Evolutionary conservation across 2,329 filamentous ascomycete genomes (phyloP).

Genomic region (Lachnellula arida): DNA sequence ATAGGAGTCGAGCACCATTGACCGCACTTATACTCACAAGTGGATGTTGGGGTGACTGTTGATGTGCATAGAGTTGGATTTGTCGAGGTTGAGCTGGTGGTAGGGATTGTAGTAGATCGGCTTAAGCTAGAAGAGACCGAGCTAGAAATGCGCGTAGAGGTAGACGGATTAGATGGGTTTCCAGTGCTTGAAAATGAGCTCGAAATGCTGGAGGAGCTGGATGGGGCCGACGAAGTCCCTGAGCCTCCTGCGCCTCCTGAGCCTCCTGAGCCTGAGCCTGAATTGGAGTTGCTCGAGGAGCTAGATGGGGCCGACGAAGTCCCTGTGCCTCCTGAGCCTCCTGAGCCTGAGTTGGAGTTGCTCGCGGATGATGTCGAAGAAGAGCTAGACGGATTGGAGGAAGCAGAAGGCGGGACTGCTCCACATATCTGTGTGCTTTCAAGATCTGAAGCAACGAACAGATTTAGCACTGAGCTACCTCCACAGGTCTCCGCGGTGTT

Average conservation of each 20-base stretch:
- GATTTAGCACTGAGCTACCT: slow-evolving; percentile 30
- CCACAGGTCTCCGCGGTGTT: slow-evolving; percentile 33
- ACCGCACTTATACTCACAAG: slow-evolving; percentile 51
- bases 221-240: background rate
- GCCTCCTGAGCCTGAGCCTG: background rate
- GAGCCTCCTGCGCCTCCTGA: no score
- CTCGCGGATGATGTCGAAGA: slow-evolving; percentile 9
- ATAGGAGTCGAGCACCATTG: slow-evolving; percentile 49
- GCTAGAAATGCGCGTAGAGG: background rate
- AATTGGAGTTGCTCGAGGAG: slow-evolving; percentile 5
- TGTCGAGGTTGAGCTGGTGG: slow-evolving; percentile 3
- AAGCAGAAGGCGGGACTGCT: slow-evolving; percentile 1
- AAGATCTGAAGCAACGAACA: slow-evolving; percentile 44
- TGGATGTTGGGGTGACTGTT: slow-evolving; percentile 40
- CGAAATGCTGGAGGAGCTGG: background rate
- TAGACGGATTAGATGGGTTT: no score
- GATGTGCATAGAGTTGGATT: slow-evolving; percentile 39
- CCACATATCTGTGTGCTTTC: slow-evolving; percentile 46
- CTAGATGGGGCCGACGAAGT: slow-evolving; percentile 1
- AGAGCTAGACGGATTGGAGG: slow-evolving; percentile 14
- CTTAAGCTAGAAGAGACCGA: background rate
- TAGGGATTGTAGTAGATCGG: slow-evolving; percentile 4
- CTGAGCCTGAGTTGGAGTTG: slow-evolving; percentile 5
- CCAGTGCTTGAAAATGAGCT: background rate
- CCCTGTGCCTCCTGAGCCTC: background rate